Percentiles rank a stretch among this genome's conserved stretches.
These are phyloP conservation scores for Bruguiera gymnorhiza DNA, from an alignment of 345 rosid species.

Conservation along the genomic window DNA sequence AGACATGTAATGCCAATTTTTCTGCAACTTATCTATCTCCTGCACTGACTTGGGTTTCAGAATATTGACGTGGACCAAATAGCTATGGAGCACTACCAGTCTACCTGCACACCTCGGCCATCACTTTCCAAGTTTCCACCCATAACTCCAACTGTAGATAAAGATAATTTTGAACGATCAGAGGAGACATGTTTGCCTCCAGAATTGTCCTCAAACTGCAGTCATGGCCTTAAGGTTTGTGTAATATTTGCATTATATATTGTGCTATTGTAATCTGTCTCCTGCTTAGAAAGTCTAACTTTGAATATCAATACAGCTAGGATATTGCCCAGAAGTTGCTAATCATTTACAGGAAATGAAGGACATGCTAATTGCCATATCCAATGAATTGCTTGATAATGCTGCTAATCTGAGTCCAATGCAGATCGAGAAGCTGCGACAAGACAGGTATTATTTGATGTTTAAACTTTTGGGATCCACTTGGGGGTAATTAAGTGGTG, in stretches of 20 bases:
- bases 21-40: conserved; percentile 6
- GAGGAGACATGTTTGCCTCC: conserved; percentile 54
- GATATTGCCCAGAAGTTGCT: conserved; percentile 74
- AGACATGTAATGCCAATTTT: neutral
- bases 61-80: conserved; percentile 90
- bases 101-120: conserved; percentile 69
- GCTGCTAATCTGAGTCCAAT: conserved; percentile 50
- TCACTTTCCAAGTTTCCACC: conserved; percentile 51
- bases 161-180: conserved; percentile 34
- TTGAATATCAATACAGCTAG: conserved; percentile 57
- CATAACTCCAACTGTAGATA: conserved; percentile 48
- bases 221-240: conserved; percentile 70
- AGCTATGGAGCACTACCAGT: conserved; percentile 77
- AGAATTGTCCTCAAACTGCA: conserved; percentile 66
- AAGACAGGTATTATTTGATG: conserved; percentile 55
- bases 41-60: conserved; percentile 41
- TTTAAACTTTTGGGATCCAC: neutral
- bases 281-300: conserved; percentile 25
- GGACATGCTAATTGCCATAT: conserved; percentile 71
- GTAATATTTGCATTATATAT: conserved; percentile 13
- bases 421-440: conserved; percentile 75
- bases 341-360: conserved; percentile 80
- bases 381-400: conserved; percentile 93
- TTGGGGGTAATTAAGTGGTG: too few species aligned
- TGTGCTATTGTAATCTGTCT: conserved; percentile 17